Percentiles rank a stretch among this genome's conserved stretches.
phyloP scores from a whole-genome alignment of 2,329 filamentous ascomycete genomes.

The Herpotrichia juniperi region DNA sequence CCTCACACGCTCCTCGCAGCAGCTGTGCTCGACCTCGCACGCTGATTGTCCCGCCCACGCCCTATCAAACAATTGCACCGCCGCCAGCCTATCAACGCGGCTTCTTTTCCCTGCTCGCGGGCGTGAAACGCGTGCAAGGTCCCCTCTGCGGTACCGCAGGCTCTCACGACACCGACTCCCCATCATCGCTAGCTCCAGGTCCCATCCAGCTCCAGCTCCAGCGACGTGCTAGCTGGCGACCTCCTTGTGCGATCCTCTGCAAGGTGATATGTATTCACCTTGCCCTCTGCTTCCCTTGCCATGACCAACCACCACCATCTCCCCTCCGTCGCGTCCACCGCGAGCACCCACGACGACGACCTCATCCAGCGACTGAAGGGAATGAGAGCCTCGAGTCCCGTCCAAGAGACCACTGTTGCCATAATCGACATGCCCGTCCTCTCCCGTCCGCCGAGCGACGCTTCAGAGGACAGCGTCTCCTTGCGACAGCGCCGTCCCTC shows the following conservation, averaged over 20 bases:
- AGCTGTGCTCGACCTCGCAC: constrained; percentile 24
- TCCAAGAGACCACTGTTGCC: constrained; percentile 9
- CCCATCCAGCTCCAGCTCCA: background rate
- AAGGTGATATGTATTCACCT: constrained; percentile 10
- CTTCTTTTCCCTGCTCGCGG: constrained; percentile 24
- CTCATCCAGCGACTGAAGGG: constrained; percentile 30
- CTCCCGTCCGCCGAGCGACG: constrained; percentile 30
- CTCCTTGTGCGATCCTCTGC: constrained; percentile 38
- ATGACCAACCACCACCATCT: constrained; percentile 3
- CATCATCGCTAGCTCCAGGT: constrained; percentile 21
- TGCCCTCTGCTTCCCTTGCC: background rate
- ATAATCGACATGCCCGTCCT: constrained; percentile 31
- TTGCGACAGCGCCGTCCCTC: constrained; percentile 30
- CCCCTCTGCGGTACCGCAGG: constrained; percentile 27
- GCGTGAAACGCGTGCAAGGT: constrained; percentile 44
- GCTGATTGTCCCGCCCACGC: constrained; percentile 27
- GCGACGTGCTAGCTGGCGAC: background rate
- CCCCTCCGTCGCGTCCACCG: background rate
- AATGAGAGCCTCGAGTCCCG: constrained; percentile 21
- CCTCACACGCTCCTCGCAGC: constrained; percentile 14
- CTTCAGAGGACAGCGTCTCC: constrained; percentile 26
- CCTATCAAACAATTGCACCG: constrained; percentile 27
- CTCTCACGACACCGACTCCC: constrained; percentile 17
- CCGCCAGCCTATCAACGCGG: constrained; percentile 28
- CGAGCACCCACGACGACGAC: constrained; percentile 15